Conservation (phyloP, 768 basidiomycete species). For the Agrocybe chaxingu region DNA sequence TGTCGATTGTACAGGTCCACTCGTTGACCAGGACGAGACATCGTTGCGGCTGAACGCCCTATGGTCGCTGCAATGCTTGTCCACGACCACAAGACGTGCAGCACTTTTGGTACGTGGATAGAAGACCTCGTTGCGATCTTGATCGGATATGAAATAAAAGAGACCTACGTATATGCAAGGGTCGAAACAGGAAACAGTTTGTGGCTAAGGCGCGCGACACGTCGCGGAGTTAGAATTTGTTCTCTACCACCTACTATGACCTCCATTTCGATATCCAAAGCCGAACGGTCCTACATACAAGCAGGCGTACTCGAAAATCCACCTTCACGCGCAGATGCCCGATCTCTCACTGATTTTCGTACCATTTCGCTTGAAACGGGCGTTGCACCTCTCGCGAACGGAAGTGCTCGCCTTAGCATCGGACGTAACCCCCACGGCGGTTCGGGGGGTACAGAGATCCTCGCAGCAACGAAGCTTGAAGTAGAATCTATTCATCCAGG, state of each 20-base stretch:
- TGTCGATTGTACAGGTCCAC: too few relatives aligned
- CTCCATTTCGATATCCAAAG: constrained; percentile 58
- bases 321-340: constrained; percentile 77
- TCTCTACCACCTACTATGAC: constrained; percentile 21
- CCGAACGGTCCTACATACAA: constrained; percentile 76
- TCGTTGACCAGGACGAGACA: too few relatives aligned
- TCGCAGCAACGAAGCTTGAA: constrained; percentile 79
- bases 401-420: constrained; percentile 75
- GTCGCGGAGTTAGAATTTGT: neutral
- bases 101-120: too few relatives aligned
- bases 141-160: too few relatives aligned
- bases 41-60: too few relatives aligned
- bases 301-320: constrained; percentile 55
- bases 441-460: constrained; percentile 70
- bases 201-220: neutral
- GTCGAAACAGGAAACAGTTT: neutral
- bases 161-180: too few relatives aligned
- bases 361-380: constrained; percentile 73
- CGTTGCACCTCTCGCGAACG: constrained; percentile 78
- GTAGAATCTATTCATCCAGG: constrained; percentile 56
- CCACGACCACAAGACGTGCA: neutral
- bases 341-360: constrained; percentile 63
- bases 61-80: too few relatives aligned
- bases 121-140: too few relatives aligned
- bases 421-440: constrained; percentile 53